phyloP scores from a whole-genome alignment of 2,329 filamentous ascomycete species.

The Xylaria multiplex region DNA sequence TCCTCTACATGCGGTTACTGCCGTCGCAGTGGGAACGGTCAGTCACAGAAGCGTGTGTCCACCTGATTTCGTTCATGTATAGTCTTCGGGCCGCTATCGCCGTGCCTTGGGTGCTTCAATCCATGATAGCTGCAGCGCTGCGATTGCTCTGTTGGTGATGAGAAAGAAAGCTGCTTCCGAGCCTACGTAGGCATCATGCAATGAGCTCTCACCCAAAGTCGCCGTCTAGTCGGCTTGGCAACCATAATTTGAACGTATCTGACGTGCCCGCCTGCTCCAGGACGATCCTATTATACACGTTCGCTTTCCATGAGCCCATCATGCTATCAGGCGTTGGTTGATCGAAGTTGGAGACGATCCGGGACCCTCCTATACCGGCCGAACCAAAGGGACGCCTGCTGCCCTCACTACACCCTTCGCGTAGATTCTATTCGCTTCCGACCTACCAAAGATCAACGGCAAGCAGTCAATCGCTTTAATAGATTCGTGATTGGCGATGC shows the following conservation, averaged over 20 bases:
- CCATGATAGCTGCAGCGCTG: conserved; percentile 22
- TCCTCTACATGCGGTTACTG: conserved; percentile 40
- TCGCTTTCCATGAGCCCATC: conserved; percentile 68
- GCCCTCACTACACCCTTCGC: conserved; percentile 88
- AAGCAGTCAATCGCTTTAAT: conserved; percentile 81
- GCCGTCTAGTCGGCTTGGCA: conserved; percentile 36
- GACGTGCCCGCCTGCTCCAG: conserved; percentile 55
- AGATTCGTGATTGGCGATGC: conserved; percentile 73
- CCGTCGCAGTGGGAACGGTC: conserved; percentile 53
- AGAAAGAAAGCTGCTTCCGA: conserved; percentile 20
- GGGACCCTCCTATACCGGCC: conserved; percentile 79
- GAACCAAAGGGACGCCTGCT: conserved; percentile 83
- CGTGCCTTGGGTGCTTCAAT: conserved; percentile 27
- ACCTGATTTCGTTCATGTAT: conserved; percentile 37
- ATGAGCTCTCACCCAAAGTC: conserved; percentile 26
- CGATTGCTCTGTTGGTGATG: conserved; percentile 17
- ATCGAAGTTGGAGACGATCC: conserved; percentile 82
- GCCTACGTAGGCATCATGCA: conserved; percentile 36
- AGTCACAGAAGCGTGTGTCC: conserved; percentile 60
- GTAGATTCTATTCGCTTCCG: conserved; percentile 73
- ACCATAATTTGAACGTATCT: conserved; percentile 45
- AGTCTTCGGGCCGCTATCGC: conserved; percentile 29
- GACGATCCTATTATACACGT: conserved; percentile 77
- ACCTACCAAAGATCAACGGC: conserved; percentile 76
- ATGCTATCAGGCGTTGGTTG: conserved; percentile 77